Conservation (phyloP, 2,329 filamentous ascomycete species). For the Stagonosporopsis cucurbitacearum region DNA sequence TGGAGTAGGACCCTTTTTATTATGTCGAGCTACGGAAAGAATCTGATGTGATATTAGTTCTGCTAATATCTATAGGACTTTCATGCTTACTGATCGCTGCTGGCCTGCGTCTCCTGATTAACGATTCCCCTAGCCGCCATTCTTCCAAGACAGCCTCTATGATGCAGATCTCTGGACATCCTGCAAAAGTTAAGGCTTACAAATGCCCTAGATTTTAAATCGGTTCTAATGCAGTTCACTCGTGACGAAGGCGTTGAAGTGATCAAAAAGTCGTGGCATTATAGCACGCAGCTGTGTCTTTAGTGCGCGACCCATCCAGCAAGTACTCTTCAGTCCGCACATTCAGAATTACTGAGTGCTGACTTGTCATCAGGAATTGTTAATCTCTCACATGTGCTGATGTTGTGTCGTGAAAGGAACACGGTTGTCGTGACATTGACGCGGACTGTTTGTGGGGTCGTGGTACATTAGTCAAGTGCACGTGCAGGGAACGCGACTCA, state of each 20-base stretch:
- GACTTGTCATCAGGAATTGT: background rate
- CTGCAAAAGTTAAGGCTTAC: background rate
- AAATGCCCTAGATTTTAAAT: background rate
- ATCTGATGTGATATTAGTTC: slow-evolving; percentile 38
- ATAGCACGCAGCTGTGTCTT: background rate
- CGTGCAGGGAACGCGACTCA: slow-evolving; percentile 10
- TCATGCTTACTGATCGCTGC: slow-evolving; percentile 34
- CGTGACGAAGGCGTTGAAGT: too few species aligned
- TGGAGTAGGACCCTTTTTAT: slow-evolving; percentile 49
- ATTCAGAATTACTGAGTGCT: background rate
- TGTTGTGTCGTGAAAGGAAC: slow-evolving; percentile 1
- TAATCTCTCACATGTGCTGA: background rate
- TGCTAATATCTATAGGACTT: background rate
- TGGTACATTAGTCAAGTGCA: slow-evolving; percentile 17
- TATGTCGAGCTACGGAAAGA: slow-evolving; percentile 57
- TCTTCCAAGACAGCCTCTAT: slow-evolving; percentile 45
- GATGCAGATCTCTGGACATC: slow-evolving; percentile 34
- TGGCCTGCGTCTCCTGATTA: slow-evolving; percentile 56
- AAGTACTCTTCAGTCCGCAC: slow-evolving; percentile 9
- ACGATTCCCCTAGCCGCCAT: slow-evolving; percentile 46
- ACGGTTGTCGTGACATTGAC: slow-evolving; percentile 1
- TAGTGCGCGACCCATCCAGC: slow-evolving; percentile 9
- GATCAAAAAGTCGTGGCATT: background rate
- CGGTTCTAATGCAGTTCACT: background rate
- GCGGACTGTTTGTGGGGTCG: background rate